phyloP scores from a whole-genome alignment of 179 eudicot genomes.

The Silene vulgaris region DNA sequence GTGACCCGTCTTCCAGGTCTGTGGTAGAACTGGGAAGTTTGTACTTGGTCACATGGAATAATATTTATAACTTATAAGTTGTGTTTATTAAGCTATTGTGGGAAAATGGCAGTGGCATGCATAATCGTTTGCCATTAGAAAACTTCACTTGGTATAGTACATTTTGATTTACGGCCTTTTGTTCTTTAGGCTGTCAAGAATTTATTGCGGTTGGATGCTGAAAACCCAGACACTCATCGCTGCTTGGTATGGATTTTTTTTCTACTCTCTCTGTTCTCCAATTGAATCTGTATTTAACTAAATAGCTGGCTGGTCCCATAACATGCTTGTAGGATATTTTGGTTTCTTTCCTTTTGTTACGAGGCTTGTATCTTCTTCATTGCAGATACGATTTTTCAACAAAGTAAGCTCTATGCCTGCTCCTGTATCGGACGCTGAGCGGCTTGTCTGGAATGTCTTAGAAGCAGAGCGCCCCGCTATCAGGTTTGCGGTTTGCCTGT shows the following conservation, averaged over 20 bases:
- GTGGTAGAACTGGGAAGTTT: background rate
- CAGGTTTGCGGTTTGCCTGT: constrained; percentile 60
- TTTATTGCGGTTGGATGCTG: constrained; percentile 72
- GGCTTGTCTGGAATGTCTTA: constrained; percentile 69
- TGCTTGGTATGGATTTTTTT: constrained; percentile 61
- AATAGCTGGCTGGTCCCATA: constrained; percentile 3
- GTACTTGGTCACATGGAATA: background rate
- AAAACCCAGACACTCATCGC: constrained; percentile 75
- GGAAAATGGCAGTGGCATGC: background rate
- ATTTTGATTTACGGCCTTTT: constrained; percentile 13
- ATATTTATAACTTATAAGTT: background rate
- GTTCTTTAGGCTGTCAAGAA: constrained; percentile 73
- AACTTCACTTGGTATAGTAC: background rate
- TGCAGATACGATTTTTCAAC: constrained; percentile 75
- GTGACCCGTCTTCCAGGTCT: too few relatives aligned
- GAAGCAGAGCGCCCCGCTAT: constrained; percentile 78
- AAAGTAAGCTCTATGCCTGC: constrained; percentile 69
- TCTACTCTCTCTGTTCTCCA: background rate
- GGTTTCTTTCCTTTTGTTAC: background rate
- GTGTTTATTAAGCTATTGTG: constrained; percentile 3
- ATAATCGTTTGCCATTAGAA: background rate
- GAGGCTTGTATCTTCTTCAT: constrained; percentile 11
- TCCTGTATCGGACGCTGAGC: constrained; percentile 71
- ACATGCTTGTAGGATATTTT: background rate
- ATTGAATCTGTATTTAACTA: constrained; percentile 2